Base-by-base conservation (phyloP, 139 green algal species). In the Tetraselmis chui region DNA sequence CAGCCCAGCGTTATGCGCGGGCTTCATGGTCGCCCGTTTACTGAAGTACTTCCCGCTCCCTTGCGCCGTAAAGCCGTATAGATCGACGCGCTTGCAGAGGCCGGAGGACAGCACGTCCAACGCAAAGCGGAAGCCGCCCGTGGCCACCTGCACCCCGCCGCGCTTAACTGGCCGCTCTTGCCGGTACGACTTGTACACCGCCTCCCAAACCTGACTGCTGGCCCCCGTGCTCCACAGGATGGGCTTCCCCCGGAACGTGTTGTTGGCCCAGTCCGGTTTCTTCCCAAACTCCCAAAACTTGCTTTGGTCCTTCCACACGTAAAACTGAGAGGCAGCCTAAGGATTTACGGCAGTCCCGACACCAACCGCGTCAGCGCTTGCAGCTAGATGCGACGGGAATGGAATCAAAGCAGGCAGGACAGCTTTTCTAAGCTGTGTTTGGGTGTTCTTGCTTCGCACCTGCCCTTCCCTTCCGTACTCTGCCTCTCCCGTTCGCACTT, bases 241-340 rank as follows among this genome's bases (percentile, higher is more conserved):
- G 26, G 74, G 74, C 74, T 31, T 28, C 5, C 74, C 74, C 23
- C 74, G 74, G 18, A 31, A 77, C 5, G 74, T 77, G 74, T 77
- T 77, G 74, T 67, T 67, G 45, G 45, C 5, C 74, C n/a, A 28
- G 74, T 67, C 45, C 45, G 11, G 11, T 25, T 18, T 5, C 45
- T 67, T 67, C 11, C 81, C 81, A 1, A 83, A 84, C 67, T 80
- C n/a, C 27, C 27, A 84, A 30, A 76, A 84, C 32, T 84, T 84
- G 30, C 27, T 28, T 22, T 29, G 31, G 1, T 80, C 75, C 32
- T 84, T 84, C 27, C n/a, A 84, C 81, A 84, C 81, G 81, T 84
- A 84, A 74, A 77, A 81, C 22, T 28, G 80, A n/a, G 29, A 59
- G 30, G 81, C 81, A 23, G 30, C 31, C 75, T 84, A n/a, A n/a